Percentiles rank a stretch among this genome's conserved stretches.
These are phyloP conservation scores for Debaryomyces prosopidis DNA, from an alignment of 805 yeast genomes.

Conservation along the genomic window DNA sequence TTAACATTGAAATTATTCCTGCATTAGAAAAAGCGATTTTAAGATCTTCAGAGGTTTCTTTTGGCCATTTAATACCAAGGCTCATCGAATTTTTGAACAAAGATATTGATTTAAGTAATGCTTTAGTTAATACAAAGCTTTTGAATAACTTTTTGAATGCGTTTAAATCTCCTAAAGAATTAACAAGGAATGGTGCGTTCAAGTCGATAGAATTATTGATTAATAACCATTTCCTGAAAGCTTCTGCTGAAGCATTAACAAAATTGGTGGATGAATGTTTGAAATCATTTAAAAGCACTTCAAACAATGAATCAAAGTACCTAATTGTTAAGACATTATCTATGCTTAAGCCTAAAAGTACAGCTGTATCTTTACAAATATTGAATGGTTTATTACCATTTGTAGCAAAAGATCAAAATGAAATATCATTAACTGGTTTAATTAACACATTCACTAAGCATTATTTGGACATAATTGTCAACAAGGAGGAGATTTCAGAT, in stretches of 20 bases:
- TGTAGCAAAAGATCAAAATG: constrained; percentile 77
- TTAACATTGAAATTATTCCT: constrained; percentile 49
- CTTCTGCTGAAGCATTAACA: constrained; percentile 19
- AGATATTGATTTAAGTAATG: constrained; percentile 41
- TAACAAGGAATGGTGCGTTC: constrained; percentile 54
- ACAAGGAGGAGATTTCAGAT: constrained; percentile 11
- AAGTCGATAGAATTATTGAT: constrained; percentile 27
- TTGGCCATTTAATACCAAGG: constrained; percentile 53
- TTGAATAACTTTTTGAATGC: constrained; percentile 26
- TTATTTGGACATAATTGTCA: constrained; percentile 29
- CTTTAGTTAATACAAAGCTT: constrained; percentile 36
- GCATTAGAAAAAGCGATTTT: constrained; percentile 71
- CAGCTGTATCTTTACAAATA: constrained; percentile 27
- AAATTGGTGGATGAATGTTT: constrained; percentile 53
- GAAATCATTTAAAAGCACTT: constrained; percentile 54
- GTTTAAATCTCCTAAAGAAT: constrained; percentile 69
- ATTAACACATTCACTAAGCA: constrained; percentile 52
- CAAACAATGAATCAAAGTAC: constrained; percentile 66
- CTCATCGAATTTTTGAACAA: constrained; percentile 33
- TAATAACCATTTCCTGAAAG: constrained; percentile 12
- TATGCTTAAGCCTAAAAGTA: constrained; percentile 22
- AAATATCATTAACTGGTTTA: constrained; percentile 52
- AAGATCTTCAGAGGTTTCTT: constrained; percentile 74
- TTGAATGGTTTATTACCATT: constrained; percentile 48
- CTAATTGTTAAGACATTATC: constrained; percentile 48